Base-by-base conservation (phyloP, 2,329 filamentous ascomycete genomes). In the Fusarium verrucosum region DNA sequence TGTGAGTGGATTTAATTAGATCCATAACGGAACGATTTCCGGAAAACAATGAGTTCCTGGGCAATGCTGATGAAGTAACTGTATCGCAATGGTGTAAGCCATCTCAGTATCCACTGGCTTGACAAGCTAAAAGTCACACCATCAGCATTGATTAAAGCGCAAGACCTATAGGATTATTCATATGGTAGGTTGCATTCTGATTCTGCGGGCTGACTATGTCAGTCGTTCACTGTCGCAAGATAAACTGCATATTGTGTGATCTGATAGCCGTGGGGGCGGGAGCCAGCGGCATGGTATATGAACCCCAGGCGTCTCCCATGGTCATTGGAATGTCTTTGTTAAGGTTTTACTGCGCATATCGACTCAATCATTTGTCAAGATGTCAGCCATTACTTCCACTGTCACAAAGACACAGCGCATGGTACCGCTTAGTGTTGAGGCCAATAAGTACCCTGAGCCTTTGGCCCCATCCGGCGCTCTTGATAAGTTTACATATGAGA, bases 401-500 rank as follows among this genome's bases (percentile, higher is more conserved):
- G 47, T 50, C 10, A 53, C 42, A 19, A 25, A 61, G 16, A 42
- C 53, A 1, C 49, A 61, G 20, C 41, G 56, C n/a, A 55, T 44
- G 2, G 50, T 60, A 7, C 56, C 58, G 4, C 14, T 61, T 10
- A 47, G 10, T 7, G 20, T 51, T 1, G 43, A 68, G 14, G 14
- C 50, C 2, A 62, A 43, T 1, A 50, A 53, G 11, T 51, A 56
- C 3, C 55, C 50, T 7, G 14, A 58, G 5, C 64, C 64, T 7
- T 7, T 68, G 1, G 19, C 11, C 1, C 16, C 32, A 1, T 50
- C 55, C 0, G 64, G 64, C 2, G 65, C 50, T 0, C 56, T 69
- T 3, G 62, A 62, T 13, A 40, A 56, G 16, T 66, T 70, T 32
- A 43, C 86, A 4, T 56, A 50, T 2, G 57, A 65, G 32, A 2